phyloP scores from a whole-genome alignment of 345 rosid genomes.

The Erysimum cheiranthoides region DNA sequence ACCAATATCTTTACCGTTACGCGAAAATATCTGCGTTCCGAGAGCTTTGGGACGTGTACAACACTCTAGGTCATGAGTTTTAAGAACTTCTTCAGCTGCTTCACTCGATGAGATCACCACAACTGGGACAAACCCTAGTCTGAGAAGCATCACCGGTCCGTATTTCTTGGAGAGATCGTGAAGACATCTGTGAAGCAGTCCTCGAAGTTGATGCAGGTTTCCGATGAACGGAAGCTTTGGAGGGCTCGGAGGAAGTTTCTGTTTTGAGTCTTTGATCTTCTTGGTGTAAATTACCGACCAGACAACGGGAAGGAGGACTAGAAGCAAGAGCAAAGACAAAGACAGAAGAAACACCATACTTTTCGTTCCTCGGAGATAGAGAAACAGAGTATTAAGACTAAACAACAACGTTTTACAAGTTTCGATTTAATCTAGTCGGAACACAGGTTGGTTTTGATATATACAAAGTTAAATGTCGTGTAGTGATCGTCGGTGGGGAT shows the following conservation, averaged over 20 bases:
- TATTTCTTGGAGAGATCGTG: conserved; percentile 40
- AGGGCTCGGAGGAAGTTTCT: conserved; percentile 38
- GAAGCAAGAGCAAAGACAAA: conserved; percentile 29
- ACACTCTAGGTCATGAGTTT: conserved; percentile 45
- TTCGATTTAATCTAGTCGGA: not conserved
- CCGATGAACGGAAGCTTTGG: conserved; percentile 33
- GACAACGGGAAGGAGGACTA: not conserved
- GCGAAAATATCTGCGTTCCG: conserved; percentile 23
- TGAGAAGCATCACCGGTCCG: conserved; percentile 44
- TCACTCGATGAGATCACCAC: conserved; percentile 42
- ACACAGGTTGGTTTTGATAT: not conserved
- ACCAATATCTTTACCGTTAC: conserved; percentile 20
- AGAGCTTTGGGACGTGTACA: conserved; percentile 42
- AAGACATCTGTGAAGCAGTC: conserved; percentile 39
- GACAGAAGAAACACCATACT: not conserved
- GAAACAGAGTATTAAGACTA: conserved; percentile 8
- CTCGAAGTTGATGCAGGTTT: conserved; percentile 38
- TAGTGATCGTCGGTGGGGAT: not conserved
- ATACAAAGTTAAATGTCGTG: conserved; percentile 21
- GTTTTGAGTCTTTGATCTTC: not conserved
- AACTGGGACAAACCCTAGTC: conserved; percentile 34
- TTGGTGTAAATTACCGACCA: not conserved
- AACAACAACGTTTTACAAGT: not conserved
- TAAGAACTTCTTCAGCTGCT: conserved; percentile 45
- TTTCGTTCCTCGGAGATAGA: conserved; percentile 2